Evolutionary conservation across 2,329 filamentous ascomycete species (phyloP), one percentile per base, ranked within the genome.

Genomic region (Nemania serpens): DNA sequence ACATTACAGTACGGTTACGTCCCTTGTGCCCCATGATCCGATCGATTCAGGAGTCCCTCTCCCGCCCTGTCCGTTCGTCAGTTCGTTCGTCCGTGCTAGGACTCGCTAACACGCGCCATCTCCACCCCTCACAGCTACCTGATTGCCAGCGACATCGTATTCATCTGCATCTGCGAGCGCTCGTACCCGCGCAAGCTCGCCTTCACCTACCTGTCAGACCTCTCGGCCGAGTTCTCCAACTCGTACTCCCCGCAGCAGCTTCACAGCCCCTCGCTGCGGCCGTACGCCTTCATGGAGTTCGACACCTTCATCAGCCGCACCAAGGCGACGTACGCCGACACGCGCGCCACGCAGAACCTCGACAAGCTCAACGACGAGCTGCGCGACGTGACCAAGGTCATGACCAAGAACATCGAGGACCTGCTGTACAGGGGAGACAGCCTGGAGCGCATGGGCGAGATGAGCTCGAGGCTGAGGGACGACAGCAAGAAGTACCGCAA

Each of bases 381-480:
- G 67, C 90, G 93, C 75, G 95, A 98, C 77, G 96, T 99, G 57
- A 98, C 95, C 1, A 93, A 97, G 79, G 93, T 99, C 73, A 99
- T 99, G 96, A 98, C 93, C 58, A 98, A 98, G 86, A 99, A 99
- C 77, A 98, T 99, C 69, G 95, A 99, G 82, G 95, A 99, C 76
- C 80, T 99, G 73, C 81, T 99, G 55, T 99, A 99, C 75, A 84
- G 96, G 64, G 95, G 95, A 29, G 95, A 99, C 75, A 95, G 89
- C 71, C 79, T 99, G 68, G 95, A 99, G 79, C 86, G 93, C 71
- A 99, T 99, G 95, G 94, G 95, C 63, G 94, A 98, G 79, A 90
- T 97, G 74, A 96, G 91, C 71, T 90, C 87, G 58, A 82, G 94
- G 64, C 78, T 99, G 74, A 83, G 91, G 65, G 95, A 99, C 75